phyloP scores from a whole-genome alignment of 2,329 filamentous ascomycete species.

The Laburnicola sp. region DNA sequence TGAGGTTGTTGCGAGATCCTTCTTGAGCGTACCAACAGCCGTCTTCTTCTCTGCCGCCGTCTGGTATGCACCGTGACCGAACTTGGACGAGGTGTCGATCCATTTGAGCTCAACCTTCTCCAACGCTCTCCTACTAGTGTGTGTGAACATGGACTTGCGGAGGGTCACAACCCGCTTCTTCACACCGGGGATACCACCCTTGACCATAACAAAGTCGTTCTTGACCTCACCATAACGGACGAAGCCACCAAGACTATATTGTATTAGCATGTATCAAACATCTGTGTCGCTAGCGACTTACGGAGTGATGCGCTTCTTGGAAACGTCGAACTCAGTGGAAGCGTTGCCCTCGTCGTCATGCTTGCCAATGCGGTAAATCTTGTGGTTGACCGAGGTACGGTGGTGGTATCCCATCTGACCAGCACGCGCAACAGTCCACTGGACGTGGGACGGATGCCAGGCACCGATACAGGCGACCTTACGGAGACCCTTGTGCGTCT shows the following conservation, averaged over 20 bases:
- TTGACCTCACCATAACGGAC: constrained; percentile 99
- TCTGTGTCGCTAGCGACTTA: constrained; percentile 61
- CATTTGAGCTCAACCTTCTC: constrained; percentile 99
- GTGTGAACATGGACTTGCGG: constrained; percentile 96
- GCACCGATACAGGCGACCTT: constrained; percentile 99
- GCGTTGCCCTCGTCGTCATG: constrained; percentile 87
- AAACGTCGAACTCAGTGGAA: constrained; percentile 91
- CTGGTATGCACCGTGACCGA: constrained; percentile 99
- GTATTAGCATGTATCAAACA: constrained; percentile 39
- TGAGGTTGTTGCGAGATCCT: constrained; percentile 71
- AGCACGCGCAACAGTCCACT: constrained; percentile 99
- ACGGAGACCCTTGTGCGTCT: constrained; percentile 99
- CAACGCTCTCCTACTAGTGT: constrained; percentile 91
- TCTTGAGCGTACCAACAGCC: constrained; percentile 99
- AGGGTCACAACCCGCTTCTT: constrained; percentile 99
- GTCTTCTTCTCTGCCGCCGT: constrained; percentile 97
- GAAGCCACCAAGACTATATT: constrained; percentile 89
- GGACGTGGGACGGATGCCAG: constrained; percentile 99
- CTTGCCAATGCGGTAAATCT: constrained; percentile 98
- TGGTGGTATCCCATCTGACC: constrained; percentile 99
- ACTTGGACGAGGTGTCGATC: constrained; percentile 99
- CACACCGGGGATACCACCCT: constrained; percentile 95
- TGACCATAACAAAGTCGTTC: constrained; percentile 98
- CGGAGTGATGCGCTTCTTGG: constrained; percentile 99
- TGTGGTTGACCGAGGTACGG: constrained; percentile 99